phyloP scores from a whole-genome alignment of 2,329 filamentous ascomycete genomes.

The Aureobasidium uvarum region DNA sequence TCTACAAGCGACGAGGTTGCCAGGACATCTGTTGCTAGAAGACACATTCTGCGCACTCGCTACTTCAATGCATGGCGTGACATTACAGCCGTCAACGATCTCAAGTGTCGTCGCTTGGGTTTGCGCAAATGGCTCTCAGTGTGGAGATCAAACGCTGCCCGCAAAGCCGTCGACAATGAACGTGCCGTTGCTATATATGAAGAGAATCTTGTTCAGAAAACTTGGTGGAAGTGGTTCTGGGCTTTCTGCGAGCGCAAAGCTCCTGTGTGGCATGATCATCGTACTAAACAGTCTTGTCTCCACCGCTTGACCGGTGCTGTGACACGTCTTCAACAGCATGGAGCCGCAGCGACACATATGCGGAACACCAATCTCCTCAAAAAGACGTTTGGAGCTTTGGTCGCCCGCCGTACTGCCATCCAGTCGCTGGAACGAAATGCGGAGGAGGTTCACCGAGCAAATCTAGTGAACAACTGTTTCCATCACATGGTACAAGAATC shows the following conservation, averaged over 20 bases:
- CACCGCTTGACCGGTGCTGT: background rate
- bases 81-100: slow-evolving; percentile 61
- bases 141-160: slow-evolving; percentile 51
- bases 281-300: slow-evolving; percentile 31
- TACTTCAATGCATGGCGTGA: slow-evolving; percentile 69
- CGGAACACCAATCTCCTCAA: slow-evolving; percentile 6
- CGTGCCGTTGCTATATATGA: slow-evolving; percentile 37
- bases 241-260: slow-evolving; percentile 40
- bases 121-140: slow-evolving; percentile 54
- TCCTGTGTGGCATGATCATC: slow-evolving; percentile 36
- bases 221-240: slow-evolving; percentile 42
- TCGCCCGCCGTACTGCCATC: background rate
- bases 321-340: background rate
- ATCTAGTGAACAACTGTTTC: slow-evolving; percentile 8
- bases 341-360: slow-evolving; percentile 6
- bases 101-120: slow-evolving; percentile 53
- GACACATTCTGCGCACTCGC: slow-evolving; percentile 66
- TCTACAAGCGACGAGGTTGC: slow-evolving; percentile 63
- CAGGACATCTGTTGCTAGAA: slow-evolving; percentile 64
- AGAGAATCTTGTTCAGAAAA: slow-evolving; percentile 37
- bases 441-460: background rate
- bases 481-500: slow-evolving; percentile 4
- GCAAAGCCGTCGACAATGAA: slow-evolving; percentile 40
- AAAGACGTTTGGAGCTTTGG: background rate
- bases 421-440: background rate